Evolutionary conservation across 2,329 filamentous ascomycete genomes (phyloP).

Genomic region (Gaeumannomyces tritici): DNA sequence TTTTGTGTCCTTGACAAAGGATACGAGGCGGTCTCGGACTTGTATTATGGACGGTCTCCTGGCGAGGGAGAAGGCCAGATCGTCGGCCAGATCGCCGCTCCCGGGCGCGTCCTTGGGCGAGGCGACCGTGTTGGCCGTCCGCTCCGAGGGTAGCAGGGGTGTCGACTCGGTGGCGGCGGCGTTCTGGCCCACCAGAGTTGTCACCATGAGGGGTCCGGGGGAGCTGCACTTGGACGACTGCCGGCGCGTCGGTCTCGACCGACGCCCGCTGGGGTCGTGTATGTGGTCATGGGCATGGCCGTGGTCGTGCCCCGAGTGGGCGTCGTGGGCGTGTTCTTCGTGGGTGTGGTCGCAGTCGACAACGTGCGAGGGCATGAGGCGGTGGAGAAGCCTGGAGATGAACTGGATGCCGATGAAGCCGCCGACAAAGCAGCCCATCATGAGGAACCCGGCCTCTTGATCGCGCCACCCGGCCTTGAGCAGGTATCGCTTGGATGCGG

Average conservation of each 20-base stretch:
- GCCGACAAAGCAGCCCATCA: conserved; percentile 60
- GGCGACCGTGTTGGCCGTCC: conserved; percentile 6
- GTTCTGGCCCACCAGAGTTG: conserved; percentile 10
- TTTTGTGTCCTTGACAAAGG: conserved; percentile 57
- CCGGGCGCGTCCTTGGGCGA: neutral
- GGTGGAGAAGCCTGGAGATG: conserved; percentile 63
- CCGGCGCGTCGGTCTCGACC: conserved; percentile 6
- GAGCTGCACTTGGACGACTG: neutral
- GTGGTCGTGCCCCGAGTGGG: conserved; percentile 11
- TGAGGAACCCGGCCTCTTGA: conserved; percentile 54
- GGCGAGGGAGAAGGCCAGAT: conserved; percentile 13
- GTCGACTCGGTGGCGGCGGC: conserved; percentile 5
- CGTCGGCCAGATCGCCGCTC: neutral
- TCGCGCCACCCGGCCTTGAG: conserved; percentile 57
- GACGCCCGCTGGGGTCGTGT: conserved; percentile 9
- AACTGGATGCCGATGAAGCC: conserved; percentile 70
- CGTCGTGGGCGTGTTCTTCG: conserved; percentile 34
- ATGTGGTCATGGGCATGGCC: conserved; percentile 18
- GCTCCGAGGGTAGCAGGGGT: conserved; percentile 10
- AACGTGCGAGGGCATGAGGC: conserved; percentile 66
- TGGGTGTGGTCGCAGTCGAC: conserved; percentile 74
- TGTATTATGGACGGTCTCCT: conserved; percentile 44
- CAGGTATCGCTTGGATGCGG: conserved; percentile 73
- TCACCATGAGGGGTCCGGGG: neutral
- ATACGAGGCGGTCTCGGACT: conserved; percentile 48